Percentiles rank a stretch among this genome's conserved stretches.
phyloP scores from a whole-genome alignment of 306 rosid genomes.

The Styphnolobium japonicum region DNA sequence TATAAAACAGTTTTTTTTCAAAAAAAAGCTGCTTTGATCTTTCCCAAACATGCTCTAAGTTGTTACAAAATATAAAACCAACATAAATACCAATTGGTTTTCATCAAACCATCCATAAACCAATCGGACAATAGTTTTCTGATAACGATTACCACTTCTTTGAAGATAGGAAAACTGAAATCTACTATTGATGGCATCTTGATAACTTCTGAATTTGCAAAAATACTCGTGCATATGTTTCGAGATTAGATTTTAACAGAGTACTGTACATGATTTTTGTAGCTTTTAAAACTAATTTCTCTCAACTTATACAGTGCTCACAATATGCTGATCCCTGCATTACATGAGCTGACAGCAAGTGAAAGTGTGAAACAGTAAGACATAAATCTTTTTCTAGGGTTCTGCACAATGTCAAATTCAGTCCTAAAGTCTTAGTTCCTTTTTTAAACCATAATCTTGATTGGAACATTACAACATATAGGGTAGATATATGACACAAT shows the following conservation, averaged over 20 bases:
- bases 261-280: neutral
- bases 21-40: too few species aligned
- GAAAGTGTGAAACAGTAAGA: conserved; percentile 16
- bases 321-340: neutral
- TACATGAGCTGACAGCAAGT: neutral
- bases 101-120: neutral
- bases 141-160: neutral
- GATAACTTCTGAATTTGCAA: neutral
- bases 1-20: too few species aligned
- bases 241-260: neutral
- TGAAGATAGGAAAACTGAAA: neutral
- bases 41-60: too few species aligned
- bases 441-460: neutral
- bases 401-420: neutral
- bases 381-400: neutral
- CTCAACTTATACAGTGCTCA: neutral
- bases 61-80: neutral
- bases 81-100: neutral
- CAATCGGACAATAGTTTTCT: neutral
- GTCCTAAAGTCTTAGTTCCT: neutral
- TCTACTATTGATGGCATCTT: neutral
- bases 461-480: neutral
- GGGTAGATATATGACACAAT: neutral
- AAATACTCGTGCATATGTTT: neutral
- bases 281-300: neutral